A percentile compares a stretch with the other conserved stretches of the same genome.
phyloP scores from a whole-genome alignment of 2,329 filamentous ascomycete species.

The Pseudocercospora ulei region DNA sequence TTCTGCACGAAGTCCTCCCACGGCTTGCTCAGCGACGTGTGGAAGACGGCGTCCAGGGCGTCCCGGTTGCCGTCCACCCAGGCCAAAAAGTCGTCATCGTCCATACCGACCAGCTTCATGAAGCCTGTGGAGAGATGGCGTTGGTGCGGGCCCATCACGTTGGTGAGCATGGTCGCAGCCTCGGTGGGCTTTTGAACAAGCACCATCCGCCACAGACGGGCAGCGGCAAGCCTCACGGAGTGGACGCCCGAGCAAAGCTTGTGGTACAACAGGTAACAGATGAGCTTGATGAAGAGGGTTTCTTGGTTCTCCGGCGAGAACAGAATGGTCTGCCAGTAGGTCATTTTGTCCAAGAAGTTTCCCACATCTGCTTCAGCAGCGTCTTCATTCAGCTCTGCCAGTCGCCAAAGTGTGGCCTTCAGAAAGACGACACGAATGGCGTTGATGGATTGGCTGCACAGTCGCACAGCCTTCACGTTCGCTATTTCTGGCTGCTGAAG shows the following conservation, averaged over 20 bases:
- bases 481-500: constrained; percentile 76
- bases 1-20: constrained; percentile 81
- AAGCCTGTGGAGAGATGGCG: constrained; percentile 65
- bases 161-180: constrained; percentile 61
- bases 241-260: constrained; percentile 66
- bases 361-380: constrained; percentile 55
- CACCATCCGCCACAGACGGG: constrained; percentile 80
- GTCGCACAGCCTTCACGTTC: constrained; percentile 72
- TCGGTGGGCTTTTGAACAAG: constrained; percentile 87
- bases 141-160: constrained; percentile 61
- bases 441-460: constrained; percentile 74
- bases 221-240: constrained; percentile 62
- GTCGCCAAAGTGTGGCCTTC: constrained; percentile 63
- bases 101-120: constrained; percentile 72
- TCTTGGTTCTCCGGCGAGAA: constrained; percentile 67
- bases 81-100: constrained; percentile 74
- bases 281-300: constrained; percentile 68
- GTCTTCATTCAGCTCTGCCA: constrained; percentile 71
- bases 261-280: constrained; percentile 88
- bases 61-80: constrained; percentile 79
- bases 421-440: constrained; percentile 69
- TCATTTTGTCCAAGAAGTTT: constrained; percentile 69
- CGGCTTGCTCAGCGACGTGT: constrained; percentile 64
- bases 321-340: constrained; percentile 93
- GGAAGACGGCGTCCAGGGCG: constrained; percentile 72